Evolutionary conservation across 176 grass and related monocot species (phyloP), one percentile per base, ranked within the genome.

Genomic region (Leersia perrieri): DNA sequence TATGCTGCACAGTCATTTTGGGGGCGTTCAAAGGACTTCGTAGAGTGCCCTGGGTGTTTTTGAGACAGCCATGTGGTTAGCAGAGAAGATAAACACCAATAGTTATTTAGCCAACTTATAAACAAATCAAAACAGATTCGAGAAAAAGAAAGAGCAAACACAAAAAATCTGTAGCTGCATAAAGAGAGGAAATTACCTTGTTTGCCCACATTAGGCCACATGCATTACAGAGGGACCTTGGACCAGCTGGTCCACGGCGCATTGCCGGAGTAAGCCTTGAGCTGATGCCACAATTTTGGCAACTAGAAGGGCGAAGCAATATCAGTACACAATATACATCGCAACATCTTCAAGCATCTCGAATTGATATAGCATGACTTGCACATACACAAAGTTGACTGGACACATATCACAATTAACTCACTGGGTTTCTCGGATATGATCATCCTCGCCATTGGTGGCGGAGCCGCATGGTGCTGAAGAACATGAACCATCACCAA

Each of bases 191-290:
- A 60, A 35, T 3, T 78, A 92, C 86, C 86, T 92, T 92, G 61
- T 92, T 92, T 86, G 90, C 90, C 90, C 90, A 92, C 90, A 92
- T 92, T 40, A 92, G 60, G 34, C 90, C 90, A 58, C 90, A 92
- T 25, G 90, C 90, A 75, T 92, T 92, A 70, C 90, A 92, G 60
- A 92, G 86, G 9, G 90, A 83, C 74, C 90, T 88, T 70, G 90
- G 90, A 79, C 90, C 90, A 75, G 90, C 74, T 74, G 90, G 90
- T 18, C 90, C 90, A 25, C 90, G 86, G 38, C 90, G 90, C 90
- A 92, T 92, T 66, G 86, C 90, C 83, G 90, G 90, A 36, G 90
- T 92, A 82, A 88, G 58, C 32, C 76, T 88, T 75, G 83, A 88
- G 80, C 86, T 88, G 69, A 92, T 75, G 33, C 90, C 79, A 75